A percentile compares a stretch with the other conserved stretches of the same genome.
Conservation (phyloP, 495 filamentous ascomycete species). For the Eremomyces bilateralis region DNA sequence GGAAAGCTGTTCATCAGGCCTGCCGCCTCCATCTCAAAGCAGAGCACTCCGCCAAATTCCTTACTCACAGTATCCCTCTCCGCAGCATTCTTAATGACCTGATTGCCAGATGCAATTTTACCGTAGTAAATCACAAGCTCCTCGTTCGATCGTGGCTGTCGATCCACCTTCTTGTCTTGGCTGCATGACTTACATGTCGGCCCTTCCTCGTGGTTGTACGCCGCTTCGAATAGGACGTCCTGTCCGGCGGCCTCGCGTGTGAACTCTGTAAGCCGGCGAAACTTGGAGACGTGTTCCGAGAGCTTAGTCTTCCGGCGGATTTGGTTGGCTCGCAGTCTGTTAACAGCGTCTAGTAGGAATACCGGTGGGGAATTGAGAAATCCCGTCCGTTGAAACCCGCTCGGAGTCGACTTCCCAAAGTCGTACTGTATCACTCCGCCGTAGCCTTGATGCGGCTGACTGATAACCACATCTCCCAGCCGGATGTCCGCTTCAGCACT, state of each 20-base stretch:
- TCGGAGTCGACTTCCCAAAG: slow-evolving; percentile 8
- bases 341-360: slow-evolving; percentile 8
- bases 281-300: slow-evolving; percentile 1
- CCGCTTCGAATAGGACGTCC: slow-evolving; percentile 10
- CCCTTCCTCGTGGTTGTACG: slow-evolving; percentile 8
- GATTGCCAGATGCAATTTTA: slow-evolving; percentile 22
- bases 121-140: slow-evolving; percentile 19
- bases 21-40: slow-evolving; percentile 20
- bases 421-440: slow-evolving; percentile 22
- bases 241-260: slow-evolving; percentile 2
- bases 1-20: slow-evolving; percentile 13
- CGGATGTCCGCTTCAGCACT: slow-evolving; percentile 18
- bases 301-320: slow-evolving; percentile 9
- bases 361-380: slow-evolving; percentile 13
- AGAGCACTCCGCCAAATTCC: slow-evolving; percentile 11
- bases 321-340: slow-evolving; percentile 7
- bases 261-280: slow-evolving; percentile 4
- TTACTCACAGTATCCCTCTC: slow-evolving; percentile 6
- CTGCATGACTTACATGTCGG: slow-evolving; percentile 6
- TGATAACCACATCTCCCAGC: slow-evolving; percentile 25
- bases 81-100: slow-evolving; percentile 14
- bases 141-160: slow-evolving; percentile 4
- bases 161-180: slow-evolving; percentile 2
- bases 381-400: slow-evolving; percentile 10
- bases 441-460: slow-evolving; percentile 9